These are phyloP conservation scores for Hymenoscyphus scutula DNA, from an alignment of 2,329 filamentous ascomycete genomes.

Conservation along the genomic window DNA sequence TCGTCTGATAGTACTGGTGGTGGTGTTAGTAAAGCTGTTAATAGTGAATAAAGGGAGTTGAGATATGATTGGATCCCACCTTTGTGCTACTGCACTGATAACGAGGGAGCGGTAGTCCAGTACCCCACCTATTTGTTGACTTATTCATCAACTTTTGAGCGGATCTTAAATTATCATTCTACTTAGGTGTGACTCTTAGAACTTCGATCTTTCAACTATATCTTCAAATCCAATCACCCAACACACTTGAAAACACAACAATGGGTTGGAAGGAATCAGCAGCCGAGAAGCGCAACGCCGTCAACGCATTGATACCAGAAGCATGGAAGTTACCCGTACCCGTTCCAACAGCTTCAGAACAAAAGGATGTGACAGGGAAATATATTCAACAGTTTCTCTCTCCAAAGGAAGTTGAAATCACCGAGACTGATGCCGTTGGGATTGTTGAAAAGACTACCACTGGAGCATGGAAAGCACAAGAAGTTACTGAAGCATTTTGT, in stretches of 20 bases:
- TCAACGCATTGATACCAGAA: conserved; percentile 52
- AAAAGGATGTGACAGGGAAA: conserved; percentile 53
- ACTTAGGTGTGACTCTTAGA: not conserved
- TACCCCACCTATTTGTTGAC: not conserved
- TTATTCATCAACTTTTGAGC: not conserved
- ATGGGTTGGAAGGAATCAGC: conserved; percentile 49
- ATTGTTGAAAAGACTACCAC: not conserved
- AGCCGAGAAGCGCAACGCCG: conserved; percentile 51
- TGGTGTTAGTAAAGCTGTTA: not conserved
- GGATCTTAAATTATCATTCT: not conserved
- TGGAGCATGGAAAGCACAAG: not conserved
- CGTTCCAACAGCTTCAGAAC: conserved; percentile 48
- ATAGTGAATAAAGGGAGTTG: not conserved
- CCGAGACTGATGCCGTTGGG: not conserved
- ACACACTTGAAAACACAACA: not conserved
- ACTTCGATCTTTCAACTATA: not conserved
- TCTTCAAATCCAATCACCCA: not conserved
- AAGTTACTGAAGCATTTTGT: conserved; percentile 4
- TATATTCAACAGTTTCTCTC: conserved; percentile 51
- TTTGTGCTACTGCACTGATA: not conserved
- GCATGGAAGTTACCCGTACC: conserved; percentile 51
- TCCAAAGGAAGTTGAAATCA: conserved; percentile 5
- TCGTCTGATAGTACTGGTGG: not conserved
- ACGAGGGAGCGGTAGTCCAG: too few relatives aligned
- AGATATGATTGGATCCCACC: conserved; percentile 1